These are phyloP conservation scores for Cytospora paraplurivora DNA, from an alignment of 2,329 filamentous ascomycete genomes.

Conservation along the genomic window DNA sequence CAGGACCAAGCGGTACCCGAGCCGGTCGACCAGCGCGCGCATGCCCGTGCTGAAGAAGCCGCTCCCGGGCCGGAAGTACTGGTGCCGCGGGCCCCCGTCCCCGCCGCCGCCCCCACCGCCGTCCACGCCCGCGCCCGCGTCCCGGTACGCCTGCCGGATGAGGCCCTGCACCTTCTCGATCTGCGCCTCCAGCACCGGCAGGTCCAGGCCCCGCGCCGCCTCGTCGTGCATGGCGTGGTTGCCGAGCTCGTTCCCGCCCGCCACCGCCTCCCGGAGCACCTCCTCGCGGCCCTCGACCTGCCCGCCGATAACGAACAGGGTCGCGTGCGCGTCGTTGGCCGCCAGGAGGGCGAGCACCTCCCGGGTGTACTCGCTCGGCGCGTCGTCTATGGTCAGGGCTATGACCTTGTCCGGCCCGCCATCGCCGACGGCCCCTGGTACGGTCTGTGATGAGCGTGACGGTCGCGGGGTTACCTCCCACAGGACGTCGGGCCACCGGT, in stretches of 20 bases:
- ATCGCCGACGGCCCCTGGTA: not conserved
- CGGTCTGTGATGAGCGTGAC: not conserved
- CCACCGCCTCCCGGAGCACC: conserved; percentile 59
- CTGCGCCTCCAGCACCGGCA: conserved; percentile 62
- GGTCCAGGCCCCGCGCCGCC: conserved; percentile 64
- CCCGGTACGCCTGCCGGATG: conserved; percentile 59
- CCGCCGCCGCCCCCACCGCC: not conserved
- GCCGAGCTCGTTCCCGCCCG: conserved; percentile 69
- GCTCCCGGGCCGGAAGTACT: conserved; percentile 81
- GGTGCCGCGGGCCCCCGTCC: conserved; percentile 47
- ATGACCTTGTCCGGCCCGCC: conserved; percentile 63
- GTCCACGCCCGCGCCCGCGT: conserved; percentile 37
- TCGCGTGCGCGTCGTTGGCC: conserved; percentile 69
- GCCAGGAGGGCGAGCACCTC: conserved; percentile 71
- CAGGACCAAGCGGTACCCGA: conserved; percentile 75
- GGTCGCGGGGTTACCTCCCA: conserved; percentile 61
- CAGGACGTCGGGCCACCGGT: conserved; percentile 75
- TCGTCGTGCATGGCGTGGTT: conserved; percentile 93
- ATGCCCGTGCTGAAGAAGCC: conserved; percentile 79
- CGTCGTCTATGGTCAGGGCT: conserved; percentile 86
- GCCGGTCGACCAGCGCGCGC: conserved; percentile 57
- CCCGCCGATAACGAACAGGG: conserved; percentile 85
- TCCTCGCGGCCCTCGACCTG: conserved; percentile 62
- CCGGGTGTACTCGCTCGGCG: conserved; percentile 70
- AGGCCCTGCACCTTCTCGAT: conserved; percentile 64